These are phyloP conservation scores for Escovopsis weberi DNA, from an alignment of 2,329 filamentous ascomycete genomes.

Conservation along the genomic window DNA sequence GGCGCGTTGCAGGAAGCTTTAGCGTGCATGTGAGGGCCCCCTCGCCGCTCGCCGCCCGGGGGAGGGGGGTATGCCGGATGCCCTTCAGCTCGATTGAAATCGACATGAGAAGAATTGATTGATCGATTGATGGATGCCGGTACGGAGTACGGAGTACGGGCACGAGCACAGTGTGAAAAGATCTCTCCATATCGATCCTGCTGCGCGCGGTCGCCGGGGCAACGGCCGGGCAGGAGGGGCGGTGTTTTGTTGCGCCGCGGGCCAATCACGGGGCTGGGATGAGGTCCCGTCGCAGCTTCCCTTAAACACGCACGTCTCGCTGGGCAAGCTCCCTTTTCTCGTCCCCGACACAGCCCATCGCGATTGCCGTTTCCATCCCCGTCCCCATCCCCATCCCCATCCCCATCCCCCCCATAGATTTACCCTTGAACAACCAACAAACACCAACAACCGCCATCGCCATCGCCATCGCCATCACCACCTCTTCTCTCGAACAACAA, in stretches of 20 bases:
- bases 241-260: constrained; percentile 18
- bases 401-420: constrained; percentile 1
- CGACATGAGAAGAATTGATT: too few relatives aligned
- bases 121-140: too few relatives aligned
- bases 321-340: constrained; percentile 10
- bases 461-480: too few relatives aligned
- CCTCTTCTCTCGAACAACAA: constrained; percentile 1
- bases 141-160: too few relatives aligned
- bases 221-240: constrained; percentile 10
- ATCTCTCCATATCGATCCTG: too few relatives aligned
- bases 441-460: constrained; percentile 7
- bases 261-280: constrained; percentile 15
- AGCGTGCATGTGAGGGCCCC: constrained; percentile 3
- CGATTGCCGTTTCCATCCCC: background rate
- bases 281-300: constrained; percentile 10
- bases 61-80: too few relatives aligned
- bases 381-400: background rate
- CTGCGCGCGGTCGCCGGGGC: constrained; percentile 17
- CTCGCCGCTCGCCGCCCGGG: background rate
- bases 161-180: too few relatives aligned
- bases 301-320: constrained; percentile 19
- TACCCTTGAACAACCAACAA: background rate
- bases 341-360: constrained; percentile 13
- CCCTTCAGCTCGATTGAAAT: too few relatives aligned
- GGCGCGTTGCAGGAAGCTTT: constrained; percentile 3